Evolutionary conservation across 2,329 filamentous ascomycete genomes (phyloP).

Genomic region (Fusarium ramigenum): DNA sequence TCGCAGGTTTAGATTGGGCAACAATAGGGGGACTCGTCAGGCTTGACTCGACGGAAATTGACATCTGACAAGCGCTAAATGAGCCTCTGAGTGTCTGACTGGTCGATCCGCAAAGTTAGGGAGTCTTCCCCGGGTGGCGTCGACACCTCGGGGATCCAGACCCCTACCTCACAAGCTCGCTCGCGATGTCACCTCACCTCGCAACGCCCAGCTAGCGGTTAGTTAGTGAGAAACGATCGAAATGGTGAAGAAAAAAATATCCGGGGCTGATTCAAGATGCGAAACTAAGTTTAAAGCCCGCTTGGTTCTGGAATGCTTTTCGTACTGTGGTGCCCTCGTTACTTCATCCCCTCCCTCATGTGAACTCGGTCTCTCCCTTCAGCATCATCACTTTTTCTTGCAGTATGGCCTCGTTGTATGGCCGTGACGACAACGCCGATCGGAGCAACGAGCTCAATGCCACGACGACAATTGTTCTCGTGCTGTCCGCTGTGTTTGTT

Average conservation of each 20-base stretch:
- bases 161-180: not conserved
- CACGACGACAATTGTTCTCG: conserved; percentile 11
- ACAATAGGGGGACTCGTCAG: not conserved
- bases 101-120: not conserved
- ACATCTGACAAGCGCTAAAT: not conserved
- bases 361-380: not conserved
- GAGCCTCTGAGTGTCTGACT: not conserved
- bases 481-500: conserved; percentile 7
- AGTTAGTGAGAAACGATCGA: not conserved
- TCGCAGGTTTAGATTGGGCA: not conserved
- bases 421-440: not conserved
- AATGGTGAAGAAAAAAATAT: not conserved
- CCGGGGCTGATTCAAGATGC: not conserved
- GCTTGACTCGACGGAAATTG: not conserved
- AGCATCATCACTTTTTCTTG: not conserved
- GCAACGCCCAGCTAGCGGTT: not conserved
- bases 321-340: not conserved
- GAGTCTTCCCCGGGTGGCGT: not conserved
- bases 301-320: not conserved
- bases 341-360: not conserved
- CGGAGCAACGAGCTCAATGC: conserved; percentile 8
- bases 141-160: not conserved
- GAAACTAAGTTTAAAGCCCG: not conserved
- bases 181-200: not conserved
- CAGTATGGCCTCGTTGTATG: not conserved